These are phyloP conservation scores for Claviceps citrina DNA, from an alignment of 2,329 filamentous ascomycete genomes.

Conservation along the genomic window DNA sequence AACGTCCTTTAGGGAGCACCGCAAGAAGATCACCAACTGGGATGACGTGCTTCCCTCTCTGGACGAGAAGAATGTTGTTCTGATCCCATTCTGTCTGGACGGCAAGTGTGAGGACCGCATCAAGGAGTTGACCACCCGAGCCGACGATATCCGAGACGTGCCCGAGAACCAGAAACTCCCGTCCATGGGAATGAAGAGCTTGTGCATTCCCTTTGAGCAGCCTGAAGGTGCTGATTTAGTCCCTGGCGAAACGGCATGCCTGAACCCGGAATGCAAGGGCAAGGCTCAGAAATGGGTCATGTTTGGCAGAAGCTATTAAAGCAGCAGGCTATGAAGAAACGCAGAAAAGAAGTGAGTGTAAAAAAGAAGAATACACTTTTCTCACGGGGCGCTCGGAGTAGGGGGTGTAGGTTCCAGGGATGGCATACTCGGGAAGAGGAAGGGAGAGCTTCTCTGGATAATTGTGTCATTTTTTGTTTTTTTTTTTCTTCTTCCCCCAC, in stretches of 20 bases:
- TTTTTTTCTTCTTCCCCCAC: no score
- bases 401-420: neutral
- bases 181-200: conserved; percentile 53
- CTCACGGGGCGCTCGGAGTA: conserved; percentile 4
- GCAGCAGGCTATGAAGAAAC: no score
- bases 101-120: conserved; percentile 80
- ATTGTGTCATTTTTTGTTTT: neutral
- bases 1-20: conserved; percentile 61
- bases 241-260: conserved; percentile 73
- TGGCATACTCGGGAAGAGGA: neutral
- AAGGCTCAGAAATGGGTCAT: conserved; percentile 77
- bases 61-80: conserved; percentile 79
- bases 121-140: conserved; percentile 78
- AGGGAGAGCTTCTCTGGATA: neutral
- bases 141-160: conserved; percentile 41
- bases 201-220: conserved; percentile 67
- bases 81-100: conserved; percentile 80
- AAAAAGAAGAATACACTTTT: no score
- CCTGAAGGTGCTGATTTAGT: conserved; percentile 52
- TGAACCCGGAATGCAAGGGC: conserved; percentile 70
- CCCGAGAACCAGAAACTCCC: conserved; percentile 39
- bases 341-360: neutral
- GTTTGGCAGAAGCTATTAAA: conserved; percentile 64
- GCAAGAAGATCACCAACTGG: conserved; percentile 72
- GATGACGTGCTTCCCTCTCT: conserved; percentile 79